Evolutionary conservation across 306 rosid species (phyloP).

Genomic region (Sphenostylis stenocarpa): DNA sequence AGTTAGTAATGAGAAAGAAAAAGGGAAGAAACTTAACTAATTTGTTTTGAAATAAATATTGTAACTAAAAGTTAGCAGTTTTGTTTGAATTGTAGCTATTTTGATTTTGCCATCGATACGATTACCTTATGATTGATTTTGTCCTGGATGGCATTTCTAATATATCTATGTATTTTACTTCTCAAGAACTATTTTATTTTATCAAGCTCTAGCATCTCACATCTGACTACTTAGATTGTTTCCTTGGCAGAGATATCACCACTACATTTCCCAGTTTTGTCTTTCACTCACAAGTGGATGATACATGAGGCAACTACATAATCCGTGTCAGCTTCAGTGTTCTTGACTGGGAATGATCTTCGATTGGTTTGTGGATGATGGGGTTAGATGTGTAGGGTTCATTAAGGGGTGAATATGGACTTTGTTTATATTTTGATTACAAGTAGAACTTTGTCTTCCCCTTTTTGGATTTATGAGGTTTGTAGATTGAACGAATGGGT

Average conservation of each 20-base stretch:
- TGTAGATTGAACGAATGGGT: conserved; percentile 42
- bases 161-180: conserved; percentile 1
- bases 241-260: conserved; percentile 69
- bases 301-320: conserved; percentile 47
- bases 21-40: background rate
- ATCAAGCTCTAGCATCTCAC: background rate
- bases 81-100: background rate
- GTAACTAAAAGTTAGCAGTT: background rate
- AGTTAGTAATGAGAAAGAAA: background rate
- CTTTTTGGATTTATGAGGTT: conserved; percentile 32
- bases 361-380: conserved; percentile 28
- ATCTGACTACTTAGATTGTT: conserved; percentile 21
- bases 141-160: conserved; percentile 1
- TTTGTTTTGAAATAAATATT: background rate
- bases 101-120: background rate
- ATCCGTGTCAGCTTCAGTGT: conserved; percentile 30
- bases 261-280: conserved; percentile 84
- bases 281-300: conserved; percentile 76
- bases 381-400: conserved; percentile 33
- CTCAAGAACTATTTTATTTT: background rate
- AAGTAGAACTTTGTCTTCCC: conserved; percentile 23
- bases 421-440: conserved; percentile 29
- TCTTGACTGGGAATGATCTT: conserved; percentile 27
- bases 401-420: conserved; percentile 26
- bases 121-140: conserved; percentile 18